Conservation (phyloP, 148 eudicot genomes). For the Diospyros lotus region DNA sequence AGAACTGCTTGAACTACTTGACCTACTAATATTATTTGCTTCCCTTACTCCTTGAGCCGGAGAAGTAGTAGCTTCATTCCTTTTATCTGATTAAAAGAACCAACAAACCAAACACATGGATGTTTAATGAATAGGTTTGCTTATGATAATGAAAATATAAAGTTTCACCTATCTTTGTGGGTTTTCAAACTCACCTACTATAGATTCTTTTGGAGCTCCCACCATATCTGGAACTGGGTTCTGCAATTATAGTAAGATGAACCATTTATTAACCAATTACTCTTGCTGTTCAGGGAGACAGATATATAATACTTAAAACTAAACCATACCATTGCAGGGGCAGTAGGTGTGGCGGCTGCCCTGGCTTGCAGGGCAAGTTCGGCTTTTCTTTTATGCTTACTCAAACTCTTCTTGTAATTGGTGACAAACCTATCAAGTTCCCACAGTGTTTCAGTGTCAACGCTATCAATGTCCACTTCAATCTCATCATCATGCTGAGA, state of each 20-base stretch:
- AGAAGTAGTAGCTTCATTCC: constrained; percentile 29
- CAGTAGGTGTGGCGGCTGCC: constrained; percentile 28
- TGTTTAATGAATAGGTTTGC: neutral
- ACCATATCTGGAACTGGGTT: neutral
- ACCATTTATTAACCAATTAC: neutral
- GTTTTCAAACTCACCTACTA: constrained; percentile 28
- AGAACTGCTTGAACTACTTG: constrained; percentile 94
- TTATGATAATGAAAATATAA: neutral
- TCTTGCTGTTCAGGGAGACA: neutral
- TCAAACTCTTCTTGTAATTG: constrained; percentile 23
- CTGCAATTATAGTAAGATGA: neutral
- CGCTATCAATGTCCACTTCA: constrained; percentile 21
- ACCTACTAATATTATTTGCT: constrained; percentile 46
- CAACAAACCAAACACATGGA: neutral
- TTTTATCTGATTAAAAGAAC: constrained; percentile 34
- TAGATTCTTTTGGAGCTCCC: constrained; percentile 1
- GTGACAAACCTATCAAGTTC: constrained; percentile 56
- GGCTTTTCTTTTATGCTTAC: constrained; percentile 45
- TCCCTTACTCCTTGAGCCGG: constrained; percentile 49
- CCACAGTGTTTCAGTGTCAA: constrained; percentile 62
- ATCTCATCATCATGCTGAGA: constrained; percentile 21
- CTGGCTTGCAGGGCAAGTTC: constrained; percentile 40
- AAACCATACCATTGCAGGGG: constrained; percentile 27
- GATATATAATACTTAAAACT: neutral
- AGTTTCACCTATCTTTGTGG: neutral